A percentile compares a stretch with the other conserved stretches of the same genome.
Evolutionary conservation across 139 green algal genomes (phyloP).

Genomic region (Chlorella vulgaris): DNA sequence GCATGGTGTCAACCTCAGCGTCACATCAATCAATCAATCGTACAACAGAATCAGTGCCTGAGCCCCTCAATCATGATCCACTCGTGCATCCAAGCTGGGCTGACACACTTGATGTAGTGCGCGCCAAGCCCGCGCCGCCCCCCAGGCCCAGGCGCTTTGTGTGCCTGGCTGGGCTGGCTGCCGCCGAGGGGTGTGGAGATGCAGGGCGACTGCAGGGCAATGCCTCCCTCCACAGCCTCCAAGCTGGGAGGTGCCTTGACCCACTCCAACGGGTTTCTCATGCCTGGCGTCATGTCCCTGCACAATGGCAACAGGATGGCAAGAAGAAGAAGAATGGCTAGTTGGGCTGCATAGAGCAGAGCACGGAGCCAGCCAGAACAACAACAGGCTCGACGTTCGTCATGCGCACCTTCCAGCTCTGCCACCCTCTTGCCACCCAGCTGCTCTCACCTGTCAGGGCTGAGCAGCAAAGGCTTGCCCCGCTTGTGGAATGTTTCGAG

Average conservation of each 20-base stretch:
- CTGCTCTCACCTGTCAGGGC: background rate
- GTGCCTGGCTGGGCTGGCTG: no score
- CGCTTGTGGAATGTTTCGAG: background rate
- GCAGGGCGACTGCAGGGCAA: background rate
- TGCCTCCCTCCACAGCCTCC: background rate
- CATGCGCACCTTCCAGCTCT: background rate
- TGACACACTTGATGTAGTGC: conserved; percentile 34
- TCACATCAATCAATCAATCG: no score
- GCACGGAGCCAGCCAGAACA: background rate
- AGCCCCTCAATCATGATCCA: conserved; percentile 32
- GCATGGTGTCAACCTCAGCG: no score
- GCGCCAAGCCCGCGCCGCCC: background rate
- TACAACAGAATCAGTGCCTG: conserved; percentile 2
- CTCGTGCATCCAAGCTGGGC: conserved; percentile 34
- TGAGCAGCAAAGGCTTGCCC: conserved; percentile 14
- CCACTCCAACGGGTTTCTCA: background rate
- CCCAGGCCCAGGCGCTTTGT: background rate
- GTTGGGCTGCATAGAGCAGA: background rate
- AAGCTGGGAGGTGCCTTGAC: background rate
- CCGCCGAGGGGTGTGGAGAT: background rate
- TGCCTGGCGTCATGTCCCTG: conserved; percentile 8
- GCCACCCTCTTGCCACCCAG: background rate
- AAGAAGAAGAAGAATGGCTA: background rate
- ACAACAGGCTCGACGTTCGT: no score
- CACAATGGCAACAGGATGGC: background rate